Evolutionary conservation across 139 green algal genomes (phyloP).

Genomic region (Tetraselmis chui): DNA sequence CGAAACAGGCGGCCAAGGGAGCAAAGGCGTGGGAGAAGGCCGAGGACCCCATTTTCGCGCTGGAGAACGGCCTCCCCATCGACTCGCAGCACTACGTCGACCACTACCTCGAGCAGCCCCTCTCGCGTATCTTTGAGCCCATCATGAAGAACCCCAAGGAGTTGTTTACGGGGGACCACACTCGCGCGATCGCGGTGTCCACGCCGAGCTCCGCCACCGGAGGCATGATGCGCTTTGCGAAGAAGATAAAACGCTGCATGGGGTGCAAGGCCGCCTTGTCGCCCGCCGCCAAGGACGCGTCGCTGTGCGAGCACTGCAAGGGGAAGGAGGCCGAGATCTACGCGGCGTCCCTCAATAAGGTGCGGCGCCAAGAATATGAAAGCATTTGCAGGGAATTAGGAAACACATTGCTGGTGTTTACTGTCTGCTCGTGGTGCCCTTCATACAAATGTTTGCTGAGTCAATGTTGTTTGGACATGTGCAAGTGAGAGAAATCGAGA

Average conservation of each 20-base stretch:
- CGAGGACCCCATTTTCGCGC: constrained; percentile 95
- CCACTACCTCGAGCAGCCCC: constrained; percentile 84
- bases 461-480: too few relatives aligned
- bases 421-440: too few relatives aligned
- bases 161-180: constrained; percentile 82
- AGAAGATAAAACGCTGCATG: constrained; percentile 79
- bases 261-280: constrained; percentile 71
- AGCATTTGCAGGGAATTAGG: too few relatives aligned
- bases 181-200: constrained; percentile 72
- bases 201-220: constrained; percentile 64
- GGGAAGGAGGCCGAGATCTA: constrained; percentile 69
- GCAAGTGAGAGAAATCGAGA: too few relatives aligned
- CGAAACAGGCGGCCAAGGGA: too few relatives aligned
- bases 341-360: constrained; percentile 27
- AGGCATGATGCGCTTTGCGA: constrained; percentile 96
- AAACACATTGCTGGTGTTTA: too few relatives aligned
- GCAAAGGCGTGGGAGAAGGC: constrained; percentile 95
- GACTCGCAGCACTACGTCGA: constrained; percentile 97
- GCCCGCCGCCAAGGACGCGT: constrained; percentile 22
- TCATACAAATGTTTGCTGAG: too few relatives aligned
- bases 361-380: too few relatives aligned
- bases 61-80: constrained; percentile 95
- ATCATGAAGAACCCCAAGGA: constrained; percentile 84
- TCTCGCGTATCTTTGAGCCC: constrained; percentile 93
- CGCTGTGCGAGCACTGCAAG: constrained; percentile 79